Percentiles rank a stretch among this genome's conserved stretches.
Conservation (phyloP, 192 early-diverging fungal species). For the Rhizophagus sp. region DNA sequence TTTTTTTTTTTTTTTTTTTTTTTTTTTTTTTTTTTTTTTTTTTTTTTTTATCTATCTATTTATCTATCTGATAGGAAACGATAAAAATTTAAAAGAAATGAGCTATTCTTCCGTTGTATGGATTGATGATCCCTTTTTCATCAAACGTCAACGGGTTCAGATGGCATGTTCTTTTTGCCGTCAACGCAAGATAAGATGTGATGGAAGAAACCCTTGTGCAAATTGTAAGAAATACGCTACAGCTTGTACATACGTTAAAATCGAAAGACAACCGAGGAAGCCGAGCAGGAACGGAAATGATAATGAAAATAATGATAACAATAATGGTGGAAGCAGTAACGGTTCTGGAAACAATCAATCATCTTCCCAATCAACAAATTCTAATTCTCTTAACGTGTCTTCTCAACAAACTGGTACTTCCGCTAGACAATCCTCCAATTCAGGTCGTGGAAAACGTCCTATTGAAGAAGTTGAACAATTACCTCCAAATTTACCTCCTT, state of each 20-base stretch:
- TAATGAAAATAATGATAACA: not conserved
- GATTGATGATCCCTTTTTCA: constrained; percentile 25
- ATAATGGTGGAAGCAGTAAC: not conserved
- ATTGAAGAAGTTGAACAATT: not conserved
- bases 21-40: too few relatives aligned
- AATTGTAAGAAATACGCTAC: constrained; percentile 20
- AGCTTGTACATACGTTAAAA: not conserved
- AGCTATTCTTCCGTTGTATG: constrained; percentile 20
- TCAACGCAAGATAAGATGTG: constrained; percentile 15
- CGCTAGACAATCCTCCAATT: not conserved
- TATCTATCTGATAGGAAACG: not conserved
- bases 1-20: too few relatives aligned
- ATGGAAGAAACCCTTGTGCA: constrained; percentile 16
- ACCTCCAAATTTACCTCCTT: constrained; percentile 17
- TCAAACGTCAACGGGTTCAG: constrained; percentile 12
- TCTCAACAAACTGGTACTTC: not conserved
- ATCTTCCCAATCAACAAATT: not conserved
- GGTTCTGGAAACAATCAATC: not conserved
- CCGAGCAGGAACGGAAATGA: not conserved
- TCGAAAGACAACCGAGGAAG: not conserved
- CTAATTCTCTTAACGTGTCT: not conserved
- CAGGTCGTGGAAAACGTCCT: constrained; percentile 12
- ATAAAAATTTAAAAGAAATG: not conserved
- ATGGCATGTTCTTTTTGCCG: constrained; percentile 22
- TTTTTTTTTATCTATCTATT: too few relatives aligned